Evolutionary conservation across 2,329 filamentous ascomycete genomes (phyloP).

Genomic region (Pseudonectria foliicola): DNA sequence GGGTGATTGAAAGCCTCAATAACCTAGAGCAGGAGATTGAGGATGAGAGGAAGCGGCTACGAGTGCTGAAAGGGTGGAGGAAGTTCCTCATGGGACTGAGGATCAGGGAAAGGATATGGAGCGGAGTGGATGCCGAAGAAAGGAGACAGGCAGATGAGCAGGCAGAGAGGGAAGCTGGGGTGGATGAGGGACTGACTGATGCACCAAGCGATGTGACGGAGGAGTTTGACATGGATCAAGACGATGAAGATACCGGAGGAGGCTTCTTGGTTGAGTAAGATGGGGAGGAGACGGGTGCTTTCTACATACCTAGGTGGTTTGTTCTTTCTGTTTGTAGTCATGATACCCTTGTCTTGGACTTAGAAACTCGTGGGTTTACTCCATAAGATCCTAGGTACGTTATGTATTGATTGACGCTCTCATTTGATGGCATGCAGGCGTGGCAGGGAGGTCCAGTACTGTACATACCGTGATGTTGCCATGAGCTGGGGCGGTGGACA

Average conservation of each 20-base stretch:
- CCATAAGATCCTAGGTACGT: too few species aligned
- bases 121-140: slow-evolving; percentile 43
- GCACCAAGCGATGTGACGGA: slow-evolving; percentile 35
- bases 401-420: too few species aligned
- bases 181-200: slow-evolving; percentile 28
- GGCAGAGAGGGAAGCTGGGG: slow-evolving; percentile 28
- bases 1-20: slow-evolving; percentile 60
- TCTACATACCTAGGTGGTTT: not conserved
- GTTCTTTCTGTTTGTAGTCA: not conserved
- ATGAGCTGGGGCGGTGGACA: too few species aligned
- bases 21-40: slow-evolving; percentile 59
- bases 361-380: too few species aligned
- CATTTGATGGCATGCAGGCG: too few species aligned
- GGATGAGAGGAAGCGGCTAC: slow-evolving; percentile 63
- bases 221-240: slow-evolving; percentile 37
- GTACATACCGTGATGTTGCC: too few species aligned
- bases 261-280: slow-evolving; percentile 36
- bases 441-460: too few species aligned
- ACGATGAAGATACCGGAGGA: slow-evolving; percentile 37
- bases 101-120: slow-evolving; percentile 67
- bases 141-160: slow-evolving; percentile 33
- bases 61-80: slow-evolving; percentile 58
- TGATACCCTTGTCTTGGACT: too few species aligned
- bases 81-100: slow-evolving; percentile 71
- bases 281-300: not conserved